Conservation (phyloP, 176 grass and related monocot species). For the Echinochloa phyllopogon region DNA sequence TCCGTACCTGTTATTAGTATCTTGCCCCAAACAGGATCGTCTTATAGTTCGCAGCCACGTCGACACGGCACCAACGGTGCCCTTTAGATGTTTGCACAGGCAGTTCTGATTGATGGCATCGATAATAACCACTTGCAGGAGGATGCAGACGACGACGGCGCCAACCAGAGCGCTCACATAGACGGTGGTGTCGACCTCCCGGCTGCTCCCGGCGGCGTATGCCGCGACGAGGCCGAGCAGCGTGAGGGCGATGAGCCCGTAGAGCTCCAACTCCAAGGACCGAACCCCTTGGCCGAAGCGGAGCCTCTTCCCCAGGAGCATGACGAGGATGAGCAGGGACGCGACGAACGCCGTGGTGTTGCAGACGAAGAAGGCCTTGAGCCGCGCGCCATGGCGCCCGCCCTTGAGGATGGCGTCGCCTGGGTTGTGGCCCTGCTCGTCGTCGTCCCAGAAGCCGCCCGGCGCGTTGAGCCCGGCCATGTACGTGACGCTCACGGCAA, state of each 20-base stretch:
- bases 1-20: no score
- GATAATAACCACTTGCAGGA: background rate
- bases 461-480: background rate
- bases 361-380: constrained; percentile 2
- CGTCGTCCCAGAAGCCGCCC: background rate
- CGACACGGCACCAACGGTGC: no score
- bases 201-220: background rate
- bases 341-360: background rate
- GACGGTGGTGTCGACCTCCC: background rate
- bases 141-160: background rate
- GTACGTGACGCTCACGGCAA: background rate
- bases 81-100: no score
- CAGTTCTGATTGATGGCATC: no score
- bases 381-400: background rate
- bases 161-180: background rate
- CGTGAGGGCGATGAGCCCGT: background rate
- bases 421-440: background rate
- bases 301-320: background rate
- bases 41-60: no score
- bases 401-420: background rate
- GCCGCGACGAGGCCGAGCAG: background rate
- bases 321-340: background rate
- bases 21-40: no score
- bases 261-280: background rate
- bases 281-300: background rate